Evolutionary conservation across 2,329 filamentous ascomycete species (phyloP).

Genomic region (Colletotrichum melonis): DNA sequence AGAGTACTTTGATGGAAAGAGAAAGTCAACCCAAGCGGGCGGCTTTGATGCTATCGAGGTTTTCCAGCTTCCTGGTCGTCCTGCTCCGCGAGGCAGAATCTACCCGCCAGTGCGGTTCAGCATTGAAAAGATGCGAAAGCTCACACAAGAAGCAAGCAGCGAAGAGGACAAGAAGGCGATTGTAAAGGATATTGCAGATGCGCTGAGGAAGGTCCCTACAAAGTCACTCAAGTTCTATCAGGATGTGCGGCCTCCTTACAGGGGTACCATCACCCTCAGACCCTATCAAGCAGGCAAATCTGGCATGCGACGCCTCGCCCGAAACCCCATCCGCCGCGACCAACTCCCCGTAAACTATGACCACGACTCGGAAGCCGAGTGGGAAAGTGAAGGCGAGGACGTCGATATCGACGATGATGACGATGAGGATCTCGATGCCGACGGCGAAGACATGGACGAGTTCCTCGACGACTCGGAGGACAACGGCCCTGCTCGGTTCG

Average conservation of each 20-base stretch:
- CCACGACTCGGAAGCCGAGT: constrained; percentile 88
- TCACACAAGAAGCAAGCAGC: constrained; percentile 52
- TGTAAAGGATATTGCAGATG: constrained; percentile 47
- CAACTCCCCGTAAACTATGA: constrained; percentile 78
- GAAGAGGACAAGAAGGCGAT: constrained; percentile 50
- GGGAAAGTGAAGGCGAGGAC: constrained; percentile 80
- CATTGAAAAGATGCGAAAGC: constrained; percentile 65
- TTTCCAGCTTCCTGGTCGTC: constrained; percentile 57
- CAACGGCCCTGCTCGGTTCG: constrained; percentile 63
- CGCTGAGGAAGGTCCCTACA: constrained; percentile 67
- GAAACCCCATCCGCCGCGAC: constrained; percentile 64
- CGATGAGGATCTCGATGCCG: constrained; percentile 77
- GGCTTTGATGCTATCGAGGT: constrained; percentile 57
- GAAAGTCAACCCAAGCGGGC: constrained; percentile 47
- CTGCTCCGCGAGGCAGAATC: constrained; percentile 56
- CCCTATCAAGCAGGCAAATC: constrained; percentile 56
- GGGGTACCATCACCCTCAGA: constrained; percentile 76
- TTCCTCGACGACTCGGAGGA: constrained; percentile 93
- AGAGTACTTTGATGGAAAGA: constrained; percentile 60
- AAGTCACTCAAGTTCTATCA: constrained; percentile 73
- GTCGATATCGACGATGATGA: constrained; percentile 75
- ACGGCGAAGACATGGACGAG: constrained; percentile 89
- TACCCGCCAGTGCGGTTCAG: constrained; percentile 70
- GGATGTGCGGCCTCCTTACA: constrained; percentile 77
- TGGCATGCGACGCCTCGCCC: constrained; percentile 62